Evolutionary conservation across 106 monocot species (phyloP).

Genomic region (Hemerocallis citrina): DNA sequence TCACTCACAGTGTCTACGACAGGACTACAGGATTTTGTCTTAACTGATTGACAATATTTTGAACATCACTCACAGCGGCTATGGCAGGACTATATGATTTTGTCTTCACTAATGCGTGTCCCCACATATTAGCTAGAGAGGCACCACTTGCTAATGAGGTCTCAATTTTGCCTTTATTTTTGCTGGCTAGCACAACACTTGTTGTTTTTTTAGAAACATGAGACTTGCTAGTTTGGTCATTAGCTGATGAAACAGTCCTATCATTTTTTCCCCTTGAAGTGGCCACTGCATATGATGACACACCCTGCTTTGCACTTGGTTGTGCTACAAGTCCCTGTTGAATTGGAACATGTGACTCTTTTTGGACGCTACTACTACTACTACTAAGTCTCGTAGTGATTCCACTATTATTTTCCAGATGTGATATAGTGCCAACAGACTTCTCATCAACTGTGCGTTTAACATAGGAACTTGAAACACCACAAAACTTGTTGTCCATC

Average conservation of each 20-base stretch:
- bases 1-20: no score
- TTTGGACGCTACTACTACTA: conserved; percentile 17
- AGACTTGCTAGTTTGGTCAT: conserved; percentile 19
- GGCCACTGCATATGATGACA: conserved; percentile 10
- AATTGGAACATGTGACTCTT: conserved; percentile 16
- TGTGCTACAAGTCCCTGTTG: conserved; percentile 15
- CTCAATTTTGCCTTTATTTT: conserved; percentile 46
- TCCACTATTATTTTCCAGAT: conserved; percentile 17
- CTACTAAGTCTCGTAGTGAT: conserved; percentile 11
- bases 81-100: conserved; percentile 20
- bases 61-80: conserved; percentile 19
- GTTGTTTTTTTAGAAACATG: conserved; percentile 42
- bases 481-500: conserved; percentile 88
- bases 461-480: conserved; percentile 72
- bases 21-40: no score
- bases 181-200: conserved; percentile 15
- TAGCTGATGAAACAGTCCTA: conserved; percentile 15
- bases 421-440: conserved; percentile 6
- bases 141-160: conserved; percentile 28
- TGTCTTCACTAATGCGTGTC: conserved; percentile 55
- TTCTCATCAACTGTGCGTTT: conserved; percentile 50
- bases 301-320: conserved; percentile 11
- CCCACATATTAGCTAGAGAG: conserved; percentile 75
- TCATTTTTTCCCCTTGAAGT: conserved; percentile 18
- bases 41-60: conserved; percentile 25